A percentile compares a stretch with the other conserved stretches of the same genome.
phyloP scores from a whole-genome alignment of 352 stramenopile genomes.

The Pilasporangium apinafurcum region DNA sequence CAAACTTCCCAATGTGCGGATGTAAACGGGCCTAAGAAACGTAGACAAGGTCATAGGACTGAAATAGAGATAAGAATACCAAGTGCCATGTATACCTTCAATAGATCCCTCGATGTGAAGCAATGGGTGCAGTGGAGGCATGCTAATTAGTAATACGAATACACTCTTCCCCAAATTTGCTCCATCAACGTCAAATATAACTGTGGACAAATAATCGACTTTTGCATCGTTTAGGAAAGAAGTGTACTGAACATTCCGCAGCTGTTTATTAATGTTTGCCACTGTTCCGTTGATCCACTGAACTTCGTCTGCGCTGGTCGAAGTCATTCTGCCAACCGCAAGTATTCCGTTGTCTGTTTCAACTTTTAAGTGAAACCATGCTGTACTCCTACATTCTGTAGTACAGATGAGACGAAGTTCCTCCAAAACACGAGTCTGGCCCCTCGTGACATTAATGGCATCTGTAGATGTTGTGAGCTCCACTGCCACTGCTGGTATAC shows the following conservation, averaged over 20 bases:
- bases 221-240: too few relatives aligned
- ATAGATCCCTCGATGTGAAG: constrained; percentile 11
- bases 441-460: too few relatives aligned
- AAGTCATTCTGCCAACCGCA: too few relatives aligned
- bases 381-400: too few relatives aligned
- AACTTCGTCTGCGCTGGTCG: too few relatives aligned
- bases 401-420: too few relatives aligned
- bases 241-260: constrained; percentile 3
- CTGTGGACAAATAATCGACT: too few relatives aligned
- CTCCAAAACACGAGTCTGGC: too few relatives aligned
- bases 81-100: constrained; percentile 8
- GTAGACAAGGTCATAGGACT: neutral
- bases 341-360: too few relatives aligned
- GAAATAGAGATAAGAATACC: neutral
- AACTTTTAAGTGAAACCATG: too few relatives aligned
- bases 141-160: constrained; percentile 1
- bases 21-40: constrained; percentile 8
- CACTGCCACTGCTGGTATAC: too few relatives aligned
- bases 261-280: constrained; percentile 3
- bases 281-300: constrained; percentile 23
- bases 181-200: constrained; percentile 3
- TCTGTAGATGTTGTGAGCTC: too few relatives aligned
- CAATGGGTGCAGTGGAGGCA: constrained; percentile 2
- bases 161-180: neutral
- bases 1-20: constrained; percentile 11